Base-by-base conservation (phyloP, 2,329 filamentous ascomycete genomes). In the Xylariaceae sp. region DNA sequence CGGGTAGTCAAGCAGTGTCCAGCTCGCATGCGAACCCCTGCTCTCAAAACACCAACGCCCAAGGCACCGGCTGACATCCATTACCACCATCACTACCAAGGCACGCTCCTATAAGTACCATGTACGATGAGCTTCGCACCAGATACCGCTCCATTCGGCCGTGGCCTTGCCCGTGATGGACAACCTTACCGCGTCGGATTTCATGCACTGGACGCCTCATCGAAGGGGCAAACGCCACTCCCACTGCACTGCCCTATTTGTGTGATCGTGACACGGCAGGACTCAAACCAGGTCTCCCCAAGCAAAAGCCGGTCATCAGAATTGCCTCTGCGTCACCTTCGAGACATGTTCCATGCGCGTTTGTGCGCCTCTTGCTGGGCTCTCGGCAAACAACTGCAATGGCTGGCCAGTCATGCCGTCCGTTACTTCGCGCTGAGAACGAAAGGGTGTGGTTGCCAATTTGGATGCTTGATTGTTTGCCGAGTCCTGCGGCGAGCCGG, bases 1-100 rank as follows among this genome's bases (percentile, higher is more conserved):
- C 15, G 36, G 36, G 32, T 30, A n/a, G n/a, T 39, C 36, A 29
- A 37, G 42, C 8, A 46, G 40, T 45, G 18, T 49, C 39, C 49
- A 50, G 47, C 47, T 53, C 40, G 53, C 53, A 56, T 54, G 56
- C 56, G 41, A 56, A 56, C 53, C 53, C 56, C 53, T 58, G 56
- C 48, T 49, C 47, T 13, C 44, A 45, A 39, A 18, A 56, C 50
- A 46, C 53, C 51, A 55, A 51, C 53, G 47, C 53, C 53, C 56
- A 51, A 39, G 47, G 34, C 49, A 53, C 44, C 29, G 26, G 4
- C n/a, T 16, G 43, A 34, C 13, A 34, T 34, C 32, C 26, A 26
- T 26, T 8, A 4, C 26, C 26, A 8, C 26, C 8, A 8, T 8
- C 5, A 26, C 26, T 8, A n/a, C n/a, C n/a, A n/a, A n/a, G n/a